A percentile compares a stretch with the other conserved stretches of the same genome.
Evolutionary conservation across 208 protist species (phyloP).

Genomic region (Crithidia brevicula): DNA sequence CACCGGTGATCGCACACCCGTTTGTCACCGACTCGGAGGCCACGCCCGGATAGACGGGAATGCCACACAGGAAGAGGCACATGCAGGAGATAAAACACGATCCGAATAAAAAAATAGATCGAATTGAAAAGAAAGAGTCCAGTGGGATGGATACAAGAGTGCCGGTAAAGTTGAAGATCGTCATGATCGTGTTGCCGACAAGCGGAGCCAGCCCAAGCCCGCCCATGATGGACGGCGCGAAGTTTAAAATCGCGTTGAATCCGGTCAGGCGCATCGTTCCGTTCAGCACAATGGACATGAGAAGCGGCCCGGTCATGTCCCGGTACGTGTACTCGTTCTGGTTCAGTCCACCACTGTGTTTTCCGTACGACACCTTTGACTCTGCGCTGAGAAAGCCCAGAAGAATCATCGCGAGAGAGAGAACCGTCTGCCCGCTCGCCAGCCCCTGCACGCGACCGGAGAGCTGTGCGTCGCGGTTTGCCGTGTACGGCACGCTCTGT

Average conservation of each 20-base stretch:
- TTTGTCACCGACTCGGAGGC: constrained; percentile 32
- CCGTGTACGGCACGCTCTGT: constrained; percentile 22
- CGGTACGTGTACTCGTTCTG: constrained; percentile 17
- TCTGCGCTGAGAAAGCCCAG: constrained; percentile 18
- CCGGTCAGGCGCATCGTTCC: constrained; percentile 62
- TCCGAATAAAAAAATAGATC: constrained; percentile 34
- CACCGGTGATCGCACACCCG: constrained; percentile 44
- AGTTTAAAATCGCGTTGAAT: constrained; percentile 71
- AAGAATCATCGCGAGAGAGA: constrained; percentile 36
- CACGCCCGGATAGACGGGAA: constrained; percentile 57
- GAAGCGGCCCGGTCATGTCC: constrained; percentile 37
- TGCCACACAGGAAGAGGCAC: constrained; percentile 54
- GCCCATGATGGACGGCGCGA: constrained; percentile 54
- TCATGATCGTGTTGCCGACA: constrained; percentile 53
- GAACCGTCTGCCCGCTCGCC: constrained; percentile 30
- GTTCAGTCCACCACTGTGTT: background rate
- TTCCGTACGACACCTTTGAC: constrained; percentile 17
- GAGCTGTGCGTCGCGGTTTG: constrained; percentile 32
- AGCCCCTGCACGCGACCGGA: constrained; percentile 45
- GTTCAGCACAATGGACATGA: constrained; percentile 37
- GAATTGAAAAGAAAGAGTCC: constrained; percentile 36
- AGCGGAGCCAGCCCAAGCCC: constrained; percentile 39
- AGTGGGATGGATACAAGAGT: constrained; percentile 41
- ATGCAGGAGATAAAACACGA: constrained; percentile 36
- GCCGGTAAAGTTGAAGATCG: constrained; percentile 57